Evolutionary conservation across 305 asterid species (phyloP), one percentile per base, ranked within the genome.

Genomic region (Ajuga reptans): DNA sequence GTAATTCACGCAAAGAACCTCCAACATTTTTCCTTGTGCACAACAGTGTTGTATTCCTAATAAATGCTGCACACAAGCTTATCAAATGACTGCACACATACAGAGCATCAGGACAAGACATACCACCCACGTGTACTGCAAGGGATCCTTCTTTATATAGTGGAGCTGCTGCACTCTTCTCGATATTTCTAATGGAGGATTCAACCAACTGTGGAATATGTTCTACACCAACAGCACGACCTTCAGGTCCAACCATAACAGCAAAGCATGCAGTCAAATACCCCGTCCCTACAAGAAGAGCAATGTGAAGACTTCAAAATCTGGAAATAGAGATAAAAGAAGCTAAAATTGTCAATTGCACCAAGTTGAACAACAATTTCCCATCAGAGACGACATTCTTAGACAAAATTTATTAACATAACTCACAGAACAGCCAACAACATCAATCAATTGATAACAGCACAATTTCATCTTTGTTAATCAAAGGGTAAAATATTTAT

Each of bases 231-330:
- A 93, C 87, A 62, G 83, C 86, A 72, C 78, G 85, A 12, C 98
- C 98, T 86, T 84, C 86, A 10, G 94, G 81, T 47, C 98, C 96
- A 78, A 93, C 95, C 98, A 93, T 90, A 59, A 82, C 61, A 51
- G 94, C 96, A 78, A 93, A 86, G 79, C 98, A 90, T 60, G 98
- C 95, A 50, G 98, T 93, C 90, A 93, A 75, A 64, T 90, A 93
- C 67, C 98, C 98, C 12, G 98, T 88, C 12, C 98, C 98, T 89
- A 72, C 53, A 81, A 16, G 70, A 74, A 68, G 54, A 67, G 66
- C 69, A 12, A 51, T 5, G 33, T 68, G 66, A 62, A 18, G 15
- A 57, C 70, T 53, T 43, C 18, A 10, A n/a, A 71, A 64, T 72
- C 29, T 49, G 41, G 73, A 62, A 78, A 46, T 8, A 36, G 68